Evolutionary conservation across 2,329 filamentous ascomycete genomes (phyloP).

Genomic region (Hypomyces perniciosus): DNA sequence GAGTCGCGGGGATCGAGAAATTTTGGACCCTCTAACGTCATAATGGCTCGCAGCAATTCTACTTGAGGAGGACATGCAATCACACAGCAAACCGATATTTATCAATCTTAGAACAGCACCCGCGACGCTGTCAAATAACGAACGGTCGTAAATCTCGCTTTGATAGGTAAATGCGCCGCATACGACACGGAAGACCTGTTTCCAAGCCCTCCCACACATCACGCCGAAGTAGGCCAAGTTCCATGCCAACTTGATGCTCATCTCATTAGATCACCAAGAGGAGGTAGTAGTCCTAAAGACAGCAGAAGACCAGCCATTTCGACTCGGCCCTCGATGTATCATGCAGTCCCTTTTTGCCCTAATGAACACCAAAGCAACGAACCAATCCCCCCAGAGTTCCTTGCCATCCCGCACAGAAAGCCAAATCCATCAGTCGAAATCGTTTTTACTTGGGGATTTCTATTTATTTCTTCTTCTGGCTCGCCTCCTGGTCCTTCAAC

Average conservation of each 20-base stretch:
- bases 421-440: constrained; percentile 24
- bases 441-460: constrained; percentile 18
- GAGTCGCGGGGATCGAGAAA: constrained; percentile 6
- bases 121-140: too few species aligned
- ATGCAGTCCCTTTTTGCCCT: constrained; percentile 45
- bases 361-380: constrained; percentile 51
- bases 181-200: too few species aligned
- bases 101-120: too few species aligned
- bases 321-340: constrained; percentile 34
- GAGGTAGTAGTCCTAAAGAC: constrained; percentile 38
- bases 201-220: neutral
- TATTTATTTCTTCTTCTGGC: constrained; percentile 63
- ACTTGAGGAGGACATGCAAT: neutral
- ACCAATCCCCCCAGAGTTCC: constrained; percentile 34
- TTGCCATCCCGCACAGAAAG: constrained; percentile 31
- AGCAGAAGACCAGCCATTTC: constrained; percentile 38
- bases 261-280: constrained; percentile 44
- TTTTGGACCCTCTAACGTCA: constrained; percentile 9
- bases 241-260: constrained; percentile 32
- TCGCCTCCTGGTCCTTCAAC: constrained; percentile 91
- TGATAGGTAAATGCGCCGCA: too few species aligned
- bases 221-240: constrained; percentile 6
- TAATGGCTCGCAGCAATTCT: constrained; percentile 1
- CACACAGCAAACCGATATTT: too few species aligned
- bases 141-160: too few species aligned